Base-by-base conservation (phyloP, 148 eudicot genomes). In the Heliosperma pusillum region DNA sequence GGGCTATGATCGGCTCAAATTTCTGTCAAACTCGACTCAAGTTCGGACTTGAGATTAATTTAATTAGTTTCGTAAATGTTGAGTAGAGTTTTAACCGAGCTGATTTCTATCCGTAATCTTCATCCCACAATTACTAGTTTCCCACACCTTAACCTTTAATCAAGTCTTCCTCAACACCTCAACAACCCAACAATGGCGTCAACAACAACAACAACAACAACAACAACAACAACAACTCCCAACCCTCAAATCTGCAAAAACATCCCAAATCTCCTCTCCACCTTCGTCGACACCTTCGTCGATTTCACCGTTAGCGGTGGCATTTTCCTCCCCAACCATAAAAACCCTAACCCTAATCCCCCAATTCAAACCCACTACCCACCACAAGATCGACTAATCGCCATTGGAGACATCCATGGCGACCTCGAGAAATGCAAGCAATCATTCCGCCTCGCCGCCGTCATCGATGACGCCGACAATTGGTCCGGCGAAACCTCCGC, bases 321-420 rank as follows among this genome's bases (percentile, higher is more conserved):
- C 76, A 78, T 87, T 68, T 88, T 94, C 85, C 79, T 88, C 12
- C 89, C 47, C 1, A 36, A n/a, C 7, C 69, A 25, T 36, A n/a
- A 1, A 4, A 22, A 81, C 42, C 84, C 87, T 1, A 76, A 76
- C 47, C 80, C 83, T 40, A 69, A 50, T 70, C 25, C 81, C 55
- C 60, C 61, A 2, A 59, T 83, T 7, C 80, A 78, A 19, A 85
- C 89, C 17, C 76, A 74, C 25, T 76, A 77, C 75, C 88, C 98
- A 8, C 66, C 83, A 8, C 91, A 93, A 17, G 62, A 71, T 47
- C 92, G 96, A 33, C 92, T 95, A 13, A 73, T 95, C 63, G 96
- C 97, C 52, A 68, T 95, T 68, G 97, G 97, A 1, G 99, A 95
- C 72, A 80, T 95, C 77, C 97, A 95, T 71, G 99, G 97, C 10